A percentile compares a stretch with the other conserved stretches of the same genome.
Conservation (phyloP, 2,329 filamentous ascomycete species). For the Didymella pinodella region DNA sequence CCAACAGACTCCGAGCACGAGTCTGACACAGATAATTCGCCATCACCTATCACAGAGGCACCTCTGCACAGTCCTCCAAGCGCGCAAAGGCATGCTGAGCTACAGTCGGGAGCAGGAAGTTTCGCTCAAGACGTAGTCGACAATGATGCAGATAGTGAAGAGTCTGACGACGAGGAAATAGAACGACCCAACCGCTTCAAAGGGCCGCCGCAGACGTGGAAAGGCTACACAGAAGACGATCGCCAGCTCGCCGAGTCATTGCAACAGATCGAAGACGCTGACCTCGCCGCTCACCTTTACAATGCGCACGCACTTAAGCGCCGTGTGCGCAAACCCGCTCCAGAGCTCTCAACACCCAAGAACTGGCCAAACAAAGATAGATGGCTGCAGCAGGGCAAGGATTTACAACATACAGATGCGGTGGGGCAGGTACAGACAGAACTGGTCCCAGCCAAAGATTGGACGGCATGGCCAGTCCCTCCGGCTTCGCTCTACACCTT, state of each 20-base stretch:
- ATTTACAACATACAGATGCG: slow-evolving; percentile 38
- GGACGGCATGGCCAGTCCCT: slow-evolving; percentile 87
- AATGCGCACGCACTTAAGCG: slow-evolving; percentile 75
- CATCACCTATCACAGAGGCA: slow-evolving; percentile 14
- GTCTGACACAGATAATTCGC: slow-evolving; percentile 20
- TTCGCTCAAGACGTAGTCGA: neutral
- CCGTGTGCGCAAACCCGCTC: slow-evolving; percentile 41
- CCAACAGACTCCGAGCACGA: slow-evolving; percentile 25
- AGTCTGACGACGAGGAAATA: slow-evolving; percentile 22
- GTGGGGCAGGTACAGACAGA: slow-evolving; percentile 40
- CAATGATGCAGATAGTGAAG: slow-evolving; percentile 28
- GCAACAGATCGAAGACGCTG: slow-evolving; percentile 67
- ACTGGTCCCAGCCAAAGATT: slow-evolving; percentile 63
- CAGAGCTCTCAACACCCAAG: slow-evolving; percentile 27
- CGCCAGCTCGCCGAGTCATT: slow-evolving; percentile 70
- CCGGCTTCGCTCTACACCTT: slow-evolving; percentile 67
- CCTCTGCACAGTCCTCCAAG: slow-evolving; percentile 22
- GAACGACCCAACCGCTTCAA: slow-evolving; percentile 72
- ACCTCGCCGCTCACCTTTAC: slow-evolving; percentile 80
- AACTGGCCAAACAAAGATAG: slow-evolving; percentile 52
- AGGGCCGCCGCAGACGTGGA: slow-evolving; percentile 75
- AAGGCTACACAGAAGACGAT: slow-evolving; percentile 66
- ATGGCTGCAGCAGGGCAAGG: slow-evolving; percentile 50
- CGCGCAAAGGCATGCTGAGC: slow-evolving; percentile 21
- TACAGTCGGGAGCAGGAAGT: neutral